Conservation (phyloP, 768 basidiomycete genomes). For the Hysterangium stoloniferum region DNA sequence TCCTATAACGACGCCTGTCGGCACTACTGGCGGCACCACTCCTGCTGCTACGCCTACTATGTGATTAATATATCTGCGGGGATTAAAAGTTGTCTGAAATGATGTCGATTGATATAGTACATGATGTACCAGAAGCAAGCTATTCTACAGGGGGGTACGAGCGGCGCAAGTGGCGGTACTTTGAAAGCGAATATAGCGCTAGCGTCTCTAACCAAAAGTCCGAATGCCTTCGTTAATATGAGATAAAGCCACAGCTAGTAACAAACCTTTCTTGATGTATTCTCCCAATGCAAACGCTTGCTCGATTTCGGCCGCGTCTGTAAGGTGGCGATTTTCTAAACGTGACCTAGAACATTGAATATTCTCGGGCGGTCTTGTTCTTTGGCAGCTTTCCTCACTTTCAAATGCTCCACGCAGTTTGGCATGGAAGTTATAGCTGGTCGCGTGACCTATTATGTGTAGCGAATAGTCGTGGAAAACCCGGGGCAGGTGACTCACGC, state of each 20-base stretch:
- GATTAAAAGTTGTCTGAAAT: background rate
- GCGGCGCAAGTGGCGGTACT: constrained; percentile 73
- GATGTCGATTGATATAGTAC: background rate
- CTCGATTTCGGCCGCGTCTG: constrained; percentile 65
- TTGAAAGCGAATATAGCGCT: constrained; percentile 72
- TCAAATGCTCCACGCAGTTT: constrained; percentile 66
- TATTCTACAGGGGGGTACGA: constrained; percentile 38
- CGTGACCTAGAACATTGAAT: background rate
- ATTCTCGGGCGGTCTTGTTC: no score
- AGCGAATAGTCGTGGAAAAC: background rate
- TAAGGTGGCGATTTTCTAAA: constrained; percentile 60
- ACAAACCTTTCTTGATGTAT: constrained; percentile 78
- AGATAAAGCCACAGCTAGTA: background rate
- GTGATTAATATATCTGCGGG: background rate
- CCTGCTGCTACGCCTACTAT: background rate
- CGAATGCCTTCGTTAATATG: constrained; percentile 1
- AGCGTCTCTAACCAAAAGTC: constrained; percentile 53
- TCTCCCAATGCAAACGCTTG: constrained; percentile 67
- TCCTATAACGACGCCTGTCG: no score
- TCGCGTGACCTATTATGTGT: constrained; percentile 7
- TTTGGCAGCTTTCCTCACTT: constrained; percentile 37
- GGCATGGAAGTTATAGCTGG: constrained; percentile 71
- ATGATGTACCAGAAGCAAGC: background rate
- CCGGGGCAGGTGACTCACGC: constrained; percentile 39
- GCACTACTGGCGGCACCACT: background rate